Evolutionary conservation across 2,329 filamentous ascomycete species (phyloP).

Genomic region (Colletotrichum kahawae): DNA sequence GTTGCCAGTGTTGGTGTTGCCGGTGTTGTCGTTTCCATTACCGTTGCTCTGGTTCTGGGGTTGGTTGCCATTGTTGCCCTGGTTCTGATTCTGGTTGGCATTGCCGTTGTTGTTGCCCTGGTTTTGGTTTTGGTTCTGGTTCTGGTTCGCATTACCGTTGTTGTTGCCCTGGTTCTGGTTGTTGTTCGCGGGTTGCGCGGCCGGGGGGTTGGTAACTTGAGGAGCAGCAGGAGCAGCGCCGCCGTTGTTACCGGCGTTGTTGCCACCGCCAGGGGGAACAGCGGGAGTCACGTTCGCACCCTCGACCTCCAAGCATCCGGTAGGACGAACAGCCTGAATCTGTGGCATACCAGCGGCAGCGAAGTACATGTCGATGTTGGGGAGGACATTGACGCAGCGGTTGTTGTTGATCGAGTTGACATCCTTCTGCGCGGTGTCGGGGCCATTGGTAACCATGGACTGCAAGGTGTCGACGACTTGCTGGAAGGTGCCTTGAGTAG

Average conservation of each 20-base stretch:
- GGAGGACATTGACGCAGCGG: slow-evolving; percentile 27
- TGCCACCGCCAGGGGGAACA: neutral
- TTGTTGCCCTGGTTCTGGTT: neutral
- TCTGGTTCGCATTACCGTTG: neutral
- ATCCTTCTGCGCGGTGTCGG: slow-evolving; percentile 25
- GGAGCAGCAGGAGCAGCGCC: neutral
- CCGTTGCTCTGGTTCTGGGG: neutral
- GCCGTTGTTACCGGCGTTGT: neutral
- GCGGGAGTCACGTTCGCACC: slow-evolving; percentile 8
- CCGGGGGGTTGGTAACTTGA: neutral
- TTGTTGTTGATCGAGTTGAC: slow-evolving; percentile 26
- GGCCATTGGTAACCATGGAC: slow-evolving; percentile 25
- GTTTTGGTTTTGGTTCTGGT: neutral
- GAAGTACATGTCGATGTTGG: slow-evolving; percentile 28
- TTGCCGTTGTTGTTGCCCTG: neutral
- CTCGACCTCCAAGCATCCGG: slow-evolving; percentile 24
- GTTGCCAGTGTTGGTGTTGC: neutral
- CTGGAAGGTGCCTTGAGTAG: slow-evolving; percentile 25
- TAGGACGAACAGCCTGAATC: slow-evolving; percentile 20
- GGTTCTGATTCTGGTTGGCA: neutral
- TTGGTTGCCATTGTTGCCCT: neutral
- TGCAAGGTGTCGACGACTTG: slow-evolving; percentile 25
- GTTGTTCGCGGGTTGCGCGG: neutral
- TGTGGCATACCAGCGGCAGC: slow-evolving; percentile 22
- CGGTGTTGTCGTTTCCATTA: neutral